Evolutionary conservation across 768 basidiomycete genomes (phyloP).

Genomic region (Piloderma croceum): DNA sequence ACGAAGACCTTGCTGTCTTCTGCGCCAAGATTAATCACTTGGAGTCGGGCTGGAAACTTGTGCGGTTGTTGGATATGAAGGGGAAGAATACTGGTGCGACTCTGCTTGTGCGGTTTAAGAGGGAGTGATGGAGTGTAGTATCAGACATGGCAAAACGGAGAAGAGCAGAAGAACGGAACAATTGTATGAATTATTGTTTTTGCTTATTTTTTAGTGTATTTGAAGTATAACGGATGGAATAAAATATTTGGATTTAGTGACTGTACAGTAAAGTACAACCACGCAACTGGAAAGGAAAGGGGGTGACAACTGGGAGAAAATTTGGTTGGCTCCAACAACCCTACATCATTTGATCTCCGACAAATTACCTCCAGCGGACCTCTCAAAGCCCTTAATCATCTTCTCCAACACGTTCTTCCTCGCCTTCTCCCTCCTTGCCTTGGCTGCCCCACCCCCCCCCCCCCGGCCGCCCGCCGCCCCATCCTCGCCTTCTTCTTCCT

Average conservation of each 20-base stretch:
- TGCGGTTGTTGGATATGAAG: conserved; percentile 44
- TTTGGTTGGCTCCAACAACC: not conserved
- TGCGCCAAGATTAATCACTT: conserved; percentile 47
- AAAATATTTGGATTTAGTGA: not conserved
- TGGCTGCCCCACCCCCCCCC: not conserved
- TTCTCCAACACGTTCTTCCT: not conserved
- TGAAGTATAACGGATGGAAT: not conserved
- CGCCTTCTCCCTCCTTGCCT: not conserved
- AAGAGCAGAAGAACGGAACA: too few species aligned
- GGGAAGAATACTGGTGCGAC: conserved; percentile 36
- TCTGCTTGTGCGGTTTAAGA: conserved; percentile 24
- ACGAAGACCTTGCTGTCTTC: conserved; percentile 46
- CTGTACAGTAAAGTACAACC: not conserved
- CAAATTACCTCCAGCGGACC: not conserved
- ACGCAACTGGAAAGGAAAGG: not conserved
- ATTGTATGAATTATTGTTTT: too few species aligned
- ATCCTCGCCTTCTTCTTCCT: not conserved
- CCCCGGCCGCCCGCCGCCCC: not conserved
- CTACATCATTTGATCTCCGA: not conserved
- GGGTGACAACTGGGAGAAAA: not conserved
- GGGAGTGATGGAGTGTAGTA: not conserved
- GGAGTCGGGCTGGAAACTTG: conserved; percentile 42
- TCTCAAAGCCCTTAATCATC: not conserved
- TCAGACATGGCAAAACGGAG: not conserved
- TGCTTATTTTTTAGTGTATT: not conserved